Evolutionary conservation across 164 flowering plant genomes (phyloP).

Genomic region (Tinospora cordifolia): DNA sequence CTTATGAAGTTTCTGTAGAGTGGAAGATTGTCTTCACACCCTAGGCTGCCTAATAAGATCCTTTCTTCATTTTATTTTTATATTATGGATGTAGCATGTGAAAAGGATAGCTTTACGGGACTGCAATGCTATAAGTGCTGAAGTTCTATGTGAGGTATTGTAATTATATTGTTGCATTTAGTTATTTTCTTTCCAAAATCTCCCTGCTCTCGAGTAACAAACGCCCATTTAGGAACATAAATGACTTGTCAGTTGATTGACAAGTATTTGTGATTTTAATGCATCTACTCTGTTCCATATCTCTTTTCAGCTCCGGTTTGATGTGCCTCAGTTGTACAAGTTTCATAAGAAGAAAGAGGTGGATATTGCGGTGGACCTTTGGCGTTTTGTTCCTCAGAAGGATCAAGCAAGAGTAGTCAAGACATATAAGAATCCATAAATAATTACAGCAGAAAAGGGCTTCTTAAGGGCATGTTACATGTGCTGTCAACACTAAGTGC

Average conservation of each 20-base stretch:
- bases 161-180: neutral
- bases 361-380: slow-evolving; percentile 87
- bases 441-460: neutral
- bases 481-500: slow-evolving; percentile 2
- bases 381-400: slow-evolving; percentile 68
- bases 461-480: neutral
- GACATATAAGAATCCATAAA: neutral
- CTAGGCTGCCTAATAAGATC: neutral
- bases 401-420: slow-evolving; percentile 10
- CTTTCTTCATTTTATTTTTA: neutral
- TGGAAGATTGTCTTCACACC: neutral
- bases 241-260: neutral
- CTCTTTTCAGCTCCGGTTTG: slow-evolving; percentile 62
- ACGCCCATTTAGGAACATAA: too few species aligned
- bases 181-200: too few species aligned
- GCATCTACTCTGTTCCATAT: neutral
- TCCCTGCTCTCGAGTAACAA: too few species aligned
- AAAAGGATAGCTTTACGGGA: slow-evolving; percentile 61
- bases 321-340: slow-evolving; percentile 78
- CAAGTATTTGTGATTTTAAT: neutral
- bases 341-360: slow-evolving; percentile 93
- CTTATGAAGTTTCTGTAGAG: neutral
- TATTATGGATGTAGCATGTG: slow-evolving; percentile 47
- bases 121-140: slow-evolving; percentile 67
- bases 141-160: slow-evolving; percentile 81